phyloP scores from a whole-genome alignment of 2,329 filamentous ascomycete species.

The Ophiostoma sp. region DNA sequence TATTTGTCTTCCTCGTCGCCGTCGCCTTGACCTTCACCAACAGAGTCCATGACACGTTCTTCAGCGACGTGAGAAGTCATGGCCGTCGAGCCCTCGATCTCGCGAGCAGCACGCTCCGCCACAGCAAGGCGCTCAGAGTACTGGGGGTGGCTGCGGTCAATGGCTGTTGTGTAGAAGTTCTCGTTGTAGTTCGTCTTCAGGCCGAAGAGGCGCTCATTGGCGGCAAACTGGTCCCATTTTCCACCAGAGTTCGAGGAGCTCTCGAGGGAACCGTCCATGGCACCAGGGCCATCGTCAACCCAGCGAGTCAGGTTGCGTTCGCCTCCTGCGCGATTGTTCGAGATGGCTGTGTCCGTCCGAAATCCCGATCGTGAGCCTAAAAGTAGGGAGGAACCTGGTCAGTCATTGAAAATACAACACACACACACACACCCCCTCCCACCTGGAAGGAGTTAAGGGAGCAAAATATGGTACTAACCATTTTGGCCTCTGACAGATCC shows the following conservation, averaged over 20 bases:
- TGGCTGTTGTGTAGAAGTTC: constrained; percentile 88
- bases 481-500: constrained; percentile 41
- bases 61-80: constrained; percentile 84
- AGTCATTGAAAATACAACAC: background rate
- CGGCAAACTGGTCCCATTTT: constrained; percentile 91
- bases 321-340: constrained; percentile 65
- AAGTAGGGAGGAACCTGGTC: background rate
- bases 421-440: background rate
- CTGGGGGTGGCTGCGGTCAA: constrained; percentile 79
- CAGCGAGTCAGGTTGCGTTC: constrained; percentile 81
- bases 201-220: constrained; percentile 84
- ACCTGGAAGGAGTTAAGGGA: background rate
- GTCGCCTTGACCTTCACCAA: constrained; percentile 63
- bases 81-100: constrained; percentile 77
- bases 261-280: constrained; percentile 71
- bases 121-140: constrained; percentile 76
- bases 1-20: constrained; percentile 89
- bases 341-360: constrained; percentile 86
- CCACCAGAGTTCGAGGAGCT: constrained; percentile 48
- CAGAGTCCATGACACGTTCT: constrained; percentile 73
- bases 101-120: constrained; percentile 80
- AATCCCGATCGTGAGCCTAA: constrained; percentile 69
- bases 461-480: constrained; percentile 36
- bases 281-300: constrained; percentile 67
- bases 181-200: constrained; percentile 90